A percentile compares a stretch with the other conserved stretches of the same genome.
Conservation (phyloP, 2,329 filamentous ascomycete species). For the Ceratocystis colombiana region DNA sequence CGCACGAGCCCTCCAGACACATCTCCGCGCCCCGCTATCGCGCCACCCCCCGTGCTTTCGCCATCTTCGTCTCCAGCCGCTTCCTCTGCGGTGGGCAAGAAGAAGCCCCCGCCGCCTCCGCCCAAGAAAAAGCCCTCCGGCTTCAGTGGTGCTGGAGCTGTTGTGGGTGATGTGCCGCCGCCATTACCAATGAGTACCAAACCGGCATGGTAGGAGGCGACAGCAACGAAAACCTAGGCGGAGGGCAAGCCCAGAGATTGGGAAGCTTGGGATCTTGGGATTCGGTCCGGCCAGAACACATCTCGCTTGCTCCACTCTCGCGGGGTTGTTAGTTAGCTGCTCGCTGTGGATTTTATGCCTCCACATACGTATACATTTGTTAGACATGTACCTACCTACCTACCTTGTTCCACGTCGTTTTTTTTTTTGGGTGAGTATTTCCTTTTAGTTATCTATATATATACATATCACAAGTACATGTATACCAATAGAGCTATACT, state of each 20-base stretch:
- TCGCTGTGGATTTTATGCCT: too few species aligned
- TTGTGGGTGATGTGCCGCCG: constrained; percentile 35
- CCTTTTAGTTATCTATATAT: background rate
- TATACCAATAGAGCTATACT: constrained; percentile 3
- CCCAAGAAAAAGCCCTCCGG: constrained; percentile 44
- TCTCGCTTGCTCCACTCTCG: too few species aligned
- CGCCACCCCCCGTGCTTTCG: background rate
- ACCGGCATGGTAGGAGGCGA: constrained; percentile 31
- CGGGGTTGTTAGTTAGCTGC: too few species aligned
- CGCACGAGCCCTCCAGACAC: background rate
- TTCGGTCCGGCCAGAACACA: too few species aligned
- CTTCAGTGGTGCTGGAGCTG: constrained; percentile 13
- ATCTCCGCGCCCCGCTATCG: background rate
- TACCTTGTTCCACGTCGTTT: background rate
- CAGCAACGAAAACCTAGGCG: background rate
- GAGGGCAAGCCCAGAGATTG: too few species aligned
- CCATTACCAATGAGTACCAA: constrained; percentile 45
- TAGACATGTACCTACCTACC: too few species aligned
- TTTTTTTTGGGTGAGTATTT: background rate
- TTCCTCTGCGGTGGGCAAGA: constrained; percentile 35
- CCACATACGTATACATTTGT: too few species aligned
- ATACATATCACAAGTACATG: background rate
- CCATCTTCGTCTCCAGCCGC: background rate
- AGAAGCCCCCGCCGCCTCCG: constrained; percentile 45
- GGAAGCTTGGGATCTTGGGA: too few species aligned